Evolutionary conservation across 768 basidiomycete species (phyloP).

Genomic region (Termitomyces titanicus): DNA sequence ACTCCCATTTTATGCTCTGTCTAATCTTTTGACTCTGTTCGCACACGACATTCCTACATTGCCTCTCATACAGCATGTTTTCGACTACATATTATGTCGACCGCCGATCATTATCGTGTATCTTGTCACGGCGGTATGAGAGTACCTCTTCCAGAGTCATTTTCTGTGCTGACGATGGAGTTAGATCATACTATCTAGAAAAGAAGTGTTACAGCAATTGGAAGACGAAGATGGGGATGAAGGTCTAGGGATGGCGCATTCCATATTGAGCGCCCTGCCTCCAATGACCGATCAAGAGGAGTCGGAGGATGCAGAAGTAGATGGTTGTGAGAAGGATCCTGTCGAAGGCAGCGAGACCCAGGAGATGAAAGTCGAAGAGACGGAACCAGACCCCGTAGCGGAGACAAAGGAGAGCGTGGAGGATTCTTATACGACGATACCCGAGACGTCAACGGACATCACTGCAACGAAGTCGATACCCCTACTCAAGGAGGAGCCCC

Average conservation of each 20-base stretch:
- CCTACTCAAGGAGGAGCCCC: not conserved
- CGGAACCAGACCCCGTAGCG: not conserved
- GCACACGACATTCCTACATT: conserved; percentile 90
- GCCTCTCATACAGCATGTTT: conserved; percentile 86
- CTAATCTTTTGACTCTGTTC: conserved; percentile 87
- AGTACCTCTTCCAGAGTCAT: conserved; percentile 25
- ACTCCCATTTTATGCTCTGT: conserved; percentile 85
- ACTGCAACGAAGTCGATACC: not conserved
- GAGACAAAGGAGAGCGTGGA: not conserved
- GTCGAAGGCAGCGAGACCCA: not conserved
- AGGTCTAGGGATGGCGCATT: conserved; percentile 63
- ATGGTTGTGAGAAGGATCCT: not conserved
- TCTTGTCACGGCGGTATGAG: conserved; percentile 68
- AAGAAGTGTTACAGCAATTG: conserved; percentile 58
- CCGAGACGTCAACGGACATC: not conserved
- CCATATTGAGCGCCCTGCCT: conserved; percentile 63
- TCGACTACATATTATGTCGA: conserved; percentile 83
- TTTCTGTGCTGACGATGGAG: not conserved
- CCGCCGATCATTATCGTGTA: conserved; percentile 83
- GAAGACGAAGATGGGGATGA: conserved; percentile 69
- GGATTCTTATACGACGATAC: not conserved
- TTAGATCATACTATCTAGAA: conserved; percentile 73
- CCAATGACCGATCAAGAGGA: conserved; percentile 36
- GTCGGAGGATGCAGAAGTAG: not conserved
- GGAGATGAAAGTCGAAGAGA: not conserved